Conservation (phyloP, 306 rosid genomes). For the Vicia villosa region DNA sequence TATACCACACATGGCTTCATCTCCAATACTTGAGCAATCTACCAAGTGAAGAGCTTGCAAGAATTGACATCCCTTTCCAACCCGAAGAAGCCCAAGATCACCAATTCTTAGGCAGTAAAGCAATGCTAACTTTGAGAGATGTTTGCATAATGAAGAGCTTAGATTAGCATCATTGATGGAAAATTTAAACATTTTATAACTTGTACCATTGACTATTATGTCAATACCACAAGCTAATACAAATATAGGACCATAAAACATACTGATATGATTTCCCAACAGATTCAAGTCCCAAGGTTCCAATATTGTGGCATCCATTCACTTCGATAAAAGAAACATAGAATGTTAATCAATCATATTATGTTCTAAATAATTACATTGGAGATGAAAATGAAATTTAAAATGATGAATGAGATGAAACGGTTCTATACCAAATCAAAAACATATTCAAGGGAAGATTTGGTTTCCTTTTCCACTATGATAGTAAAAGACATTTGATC, state of each 20-base stretch:
- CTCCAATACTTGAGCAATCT: too few species aligned
- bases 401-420: constrained; percentile 21
- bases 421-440: constrained; percentile 13
- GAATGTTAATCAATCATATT: constrained; percentile 2
- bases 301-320: too few species aligned
- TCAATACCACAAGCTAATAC: constrained; percentile 4
- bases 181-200: constrained; percentile 12
- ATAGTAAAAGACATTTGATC: background rate
- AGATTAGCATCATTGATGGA: constrained; percentile 33
- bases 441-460: constrained; percentile 1
- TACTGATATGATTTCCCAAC: too few species aligned
- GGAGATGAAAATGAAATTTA: constrained; percentile 6
- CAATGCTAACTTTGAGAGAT: constrained; percentile 73
- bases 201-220: constrained; percentile 14
- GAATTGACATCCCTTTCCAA: too few species aligned
- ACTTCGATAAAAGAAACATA: constrained; percentile 16
- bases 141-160: constrained; percentile 50
- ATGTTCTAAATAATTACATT: background rate
- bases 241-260: too few species aligned
- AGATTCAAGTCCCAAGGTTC: too few species aligned
- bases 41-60: too few species aligned
- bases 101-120: constrained; percentile 86
- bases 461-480: background rate
- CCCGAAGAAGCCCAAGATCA: too few species aligned
- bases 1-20: too few species aligned